phyloP scores from a whole-genome alignment of 345 rosid genomes.

The Salix udensis region DNA sequence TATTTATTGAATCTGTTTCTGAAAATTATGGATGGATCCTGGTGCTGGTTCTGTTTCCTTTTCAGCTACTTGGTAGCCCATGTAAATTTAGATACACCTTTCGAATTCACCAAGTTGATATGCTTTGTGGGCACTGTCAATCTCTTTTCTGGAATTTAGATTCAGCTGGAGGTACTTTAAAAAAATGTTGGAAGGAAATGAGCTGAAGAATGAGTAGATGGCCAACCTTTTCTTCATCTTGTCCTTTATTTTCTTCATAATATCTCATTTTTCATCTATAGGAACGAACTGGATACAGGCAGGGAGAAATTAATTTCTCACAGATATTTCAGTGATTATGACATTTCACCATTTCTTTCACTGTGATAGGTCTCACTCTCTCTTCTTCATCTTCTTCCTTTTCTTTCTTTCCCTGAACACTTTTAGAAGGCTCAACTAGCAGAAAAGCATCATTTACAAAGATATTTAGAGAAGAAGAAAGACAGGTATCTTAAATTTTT shows the following conservation, averaged over 20 bases:
- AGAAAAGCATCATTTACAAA: conserved; percentile 36
- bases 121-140: neutral
- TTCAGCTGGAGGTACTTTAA: neutral
- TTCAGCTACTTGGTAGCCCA: neutral
- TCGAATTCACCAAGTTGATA: neutral
- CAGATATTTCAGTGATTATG: neutral
- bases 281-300: neutral
- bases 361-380: neutral
- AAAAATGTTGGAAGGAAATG: neutral
- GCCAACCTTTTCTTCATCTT: neutral
- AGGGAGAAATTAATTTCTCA: neutral
- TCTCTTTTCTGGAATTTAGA: neutral
- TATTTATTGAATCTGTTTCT: neutral
- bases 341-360: neutral
- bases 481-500: conserved; percentile 29
- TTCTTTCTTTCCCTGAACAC: neutral
- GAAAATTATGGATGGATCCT: neutral
- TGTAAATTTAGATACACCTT: neutral
- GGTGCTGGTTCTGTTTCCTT: neutral
- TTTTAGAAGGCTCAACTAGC: conserved; percentile 26
- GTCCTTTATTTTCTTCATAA: neutral
- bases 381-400: conserved; percentile 1
- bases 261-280: neutral
- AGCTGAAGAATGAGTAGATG: neutral
- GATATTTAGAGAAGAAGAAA: conserved; percentile 30